Evolutionary conservation across 1,284 basidiomycete species (phyloP).

Genomic region (Fomitopsis pinicola): DNA sequence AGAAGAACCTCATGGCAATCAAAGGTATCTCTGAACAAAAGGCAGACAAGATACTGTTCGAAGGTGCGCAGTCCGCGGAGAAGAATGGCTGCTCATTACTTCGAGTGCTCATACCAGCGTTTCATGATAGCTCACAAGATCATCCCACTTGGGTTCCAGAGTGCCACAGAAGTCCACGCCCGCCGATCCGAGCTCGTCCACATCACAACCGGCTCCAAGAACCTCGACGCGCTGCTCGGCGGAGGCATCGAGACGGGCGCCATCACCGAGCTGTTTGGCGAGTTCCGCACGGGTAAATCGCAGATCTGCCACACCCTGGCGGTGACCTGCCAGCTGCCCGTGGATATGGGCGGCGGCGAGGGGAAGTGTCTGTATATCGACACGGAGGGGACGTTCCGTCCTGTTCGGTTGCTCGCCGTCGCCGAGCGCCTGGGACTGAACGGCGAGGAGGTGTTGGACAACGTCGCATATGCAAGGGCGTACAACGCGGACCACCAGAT

Average conservation of each 20-base stretch:
- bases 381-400: constrained; percentile 98
- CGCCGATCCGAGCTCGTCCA: constrained; percentile 94
- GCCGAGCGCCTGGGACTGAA: constrained; percentile 95
- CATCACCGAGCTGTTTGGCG: constrained; percentile 98
- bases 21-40: constrained; percentile 98
- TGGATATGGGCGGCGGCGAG: constrained; percentile 98
- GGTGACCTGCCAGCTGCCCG: constrained; percentile 96
- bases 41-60: constrained; percentile 92
- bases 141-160: constrained; percentile 96
- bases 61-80: constrained; percentile 54
- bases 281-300: constrained; percentile 98
- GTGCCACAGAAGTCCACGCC: constrained; percentile 96
- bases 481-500: constrained; percentile 99
- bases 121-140: constrained; percentile 82
- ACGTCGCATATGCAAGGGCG: constrained; percentile 97
- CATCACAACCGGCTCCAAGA: constrained; percentile 96
- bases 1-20: constrained; percentile 87
- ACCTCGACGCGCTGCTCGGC: constrained; percentile 93
- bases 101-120: not conserved
- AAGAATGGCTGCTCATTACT: not conserved
- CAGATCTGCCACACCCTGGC: constrained; percentile 98
- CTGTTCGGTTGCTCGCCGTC: constrained; percentile 89
- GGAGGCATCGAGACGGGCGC: constrained; percentile 98
- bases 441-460: constrained; percentile 97
- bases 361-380: constrained; percentile 99